These are phyloP conservation scores for Arabidopsis suecica DNA, from an alignment of 345 rosid genomes.

Conservation along the genomic window DNA sequence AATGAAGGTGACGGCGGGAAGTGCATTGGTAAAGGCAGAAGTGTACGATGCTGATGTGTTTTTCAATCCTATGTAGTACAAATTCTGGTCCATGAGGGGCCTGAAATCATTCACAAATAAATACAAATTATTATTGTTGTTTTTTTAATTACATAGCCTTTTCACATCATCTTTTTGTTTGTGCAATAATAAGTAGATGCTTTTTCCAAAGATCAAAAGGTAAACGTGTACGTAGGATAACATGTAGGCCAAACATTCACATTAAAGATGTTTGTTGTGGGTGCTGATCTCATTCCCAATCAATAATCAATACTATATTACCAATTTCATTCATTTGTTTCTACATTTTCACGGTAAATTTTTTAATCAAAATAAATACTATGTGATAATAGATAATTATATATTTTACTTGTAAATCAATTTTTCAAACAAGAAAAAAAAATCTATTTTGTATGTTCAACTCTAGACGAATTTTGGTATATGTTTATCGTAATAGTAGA, in stretches of 20 bases:
- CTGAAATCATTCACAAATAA: conserved; percentile 47
- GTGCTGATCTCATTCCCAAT: conserved; percentile 34
- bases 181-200: conserved; percentile 35
- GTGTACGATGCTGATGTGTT: conserved; percentile 82
- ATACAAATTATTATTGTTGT: not conserved
- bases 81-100: conserved; percentile 94
- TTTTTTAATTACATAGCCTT: not conserved
- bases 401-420: not conserved
- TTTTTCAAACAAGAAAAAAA: not conserved
- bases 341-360: not conserved
- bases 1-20: conserved; percentile 89
- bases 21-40: conserved; percentile 69
- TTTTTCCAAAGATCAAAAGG: conserved; percentile 39
- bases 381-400: not conserved
- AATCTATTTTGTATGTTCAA: not conserved
- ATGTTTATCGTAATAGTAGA: not conserved
- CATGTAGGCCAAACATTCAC: conserved; percentile 31
- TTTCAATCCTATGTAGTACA: conserved; percentile 81
- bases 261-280: conserved; percentile 39
- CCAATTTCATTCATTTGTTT: not conserved
- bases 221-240: conserved; percentile 38
- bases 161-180: conserved; percentile 36
- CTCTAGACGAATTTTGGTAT: conserved; percentile 5
- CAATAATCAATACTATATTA: conserved; percentile 19
- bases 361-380: not conserved